A percentile compares a stretch with the other conserved stretches of the same genome.
These are phyloP conservation scores for Pythium scleroteichum DNA, from an alignment of 352 stramenopile genomes.

Conservation along the genomic window DNA sequence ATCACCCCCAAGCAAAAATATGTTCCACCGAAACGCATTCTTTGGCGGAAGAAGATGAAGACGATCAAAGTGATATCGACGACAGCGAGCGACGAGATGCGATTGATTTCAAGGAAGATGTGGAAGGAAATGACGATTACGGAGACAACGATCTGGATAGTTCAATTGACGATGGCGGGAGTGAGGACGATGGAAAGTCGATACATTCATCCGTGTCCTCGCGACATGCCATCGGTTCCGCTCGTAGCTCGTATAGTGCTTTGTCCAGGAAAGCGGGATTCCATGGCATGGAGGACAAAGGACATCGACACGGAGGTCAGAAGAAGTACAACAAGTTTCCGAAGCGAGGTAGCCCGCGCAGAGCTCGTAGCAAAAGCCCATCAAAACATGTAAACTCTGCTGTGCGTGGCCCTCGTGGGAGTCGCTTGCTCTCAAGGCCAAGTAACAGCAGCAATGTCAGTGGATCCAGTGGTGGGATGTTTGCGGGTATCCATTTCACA, in stretches of 20 bases:
- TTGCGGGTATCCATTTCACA: constrained; percentile 26
- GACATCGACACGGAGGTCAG: neutral
- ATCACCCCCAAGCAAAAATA: constrained; percentile 13
- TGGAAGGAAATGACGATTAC: constrained; percentile 9
- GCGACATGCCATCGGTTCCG: constrained; percentile 13
- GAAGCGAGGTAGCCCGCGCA: constrained; percentile 4
- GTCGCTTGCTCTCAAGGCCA: constrained; percentile 16
- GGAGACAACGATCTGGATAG: constrained; percentile 26
- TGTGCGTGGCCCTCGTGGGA: constrained; percentile 14
- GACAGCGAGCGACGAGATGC: constrained; percentile 16
- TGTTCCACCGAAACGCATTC: neutral
- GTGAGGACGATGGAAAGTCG: constrained; percentile 27
- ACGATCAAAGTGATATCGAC: constrained; percentile 18
- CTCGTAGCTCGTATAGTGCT: constrained; percentile 19
- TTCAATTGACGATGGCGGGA: constrained; percentile 18
- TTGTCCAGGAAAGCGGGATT: constrained; percentile 9
- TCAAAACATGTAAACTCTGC: neutral
- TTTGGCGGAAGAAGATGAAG: neutral
- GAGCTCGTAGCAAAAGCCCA: neutral
- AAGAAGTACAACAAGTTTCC: neutral
- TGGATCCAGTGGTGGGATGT: constrained; percentile 16
- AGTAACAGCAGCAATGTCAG: constrained; percentile 26
- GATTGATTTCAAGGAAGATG: neutral
- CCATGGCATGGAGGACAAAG: neutral
- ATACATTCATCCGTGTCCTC: constrained; percentile 18